Base-by-base conservation (phyloP, 805 yeast genomes). In the Millerozyma acaciae region DNA sequence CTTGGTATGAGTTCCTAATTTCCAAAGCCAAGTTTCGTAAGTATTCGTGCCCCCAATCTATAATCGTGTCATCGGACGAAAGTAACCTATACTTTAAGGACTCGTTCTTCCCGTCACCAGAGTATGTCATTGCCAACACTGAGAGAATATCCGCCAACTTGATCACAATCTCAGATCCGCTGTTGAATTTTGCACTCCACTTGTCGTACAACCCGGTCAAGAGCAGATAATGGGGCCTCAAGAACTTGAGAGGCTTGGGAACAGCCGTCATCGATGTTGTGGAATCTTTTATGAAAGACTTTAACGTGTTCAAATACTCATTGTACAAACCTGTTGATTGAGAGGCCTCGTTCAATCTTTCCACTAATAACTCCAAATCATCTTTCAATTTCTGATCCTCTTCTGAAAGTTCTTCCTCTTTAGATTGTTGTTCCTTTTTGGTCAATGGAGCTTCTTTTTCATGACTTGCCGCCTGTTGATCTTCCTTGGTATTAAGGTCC, bases 201-300 rank as follows among this genome's bases (percentile, higher is more conserved):
- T 68, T 65, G 22, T 75, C 79, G 57, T 81, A 84, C 24, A 84
- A 62, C 34, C 67, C 72, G 21, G 76, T 75, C 50, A 93, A 68
- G n/a, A 70, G 50, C 14, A 81, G 79, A 55, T 81, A 93, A 51
- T 79, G 85, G 6, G 97, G 96, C 51, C 96, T 78, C 44, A 93
- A 72, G 56, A 93, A 93, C 67, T 93, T 94, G 63, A 93, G 75
- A 4, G 99, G 99, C 61, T 93, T 93, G 23, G 99, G 99, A 32
- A 93, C 98, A 3, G 99, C 99, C 2, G 98, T 93, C 97, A 93
- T 93, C 6, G 97, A 89, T 23, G 96, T 85, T 3, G 99, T 93
- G 8, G 97, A 84, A 35, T 93, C 94, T 45, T 86, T 78, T 50
- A 93, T 89, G 48, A 77, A 77, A 30, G 71, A 75, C 53, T 87